Percentiles rank a stretch among this genome's conserved stretches.
phyloP scores from a whole-genome alignment of 257 asterid genomes.

The Solanum bukasovii region DNA sequence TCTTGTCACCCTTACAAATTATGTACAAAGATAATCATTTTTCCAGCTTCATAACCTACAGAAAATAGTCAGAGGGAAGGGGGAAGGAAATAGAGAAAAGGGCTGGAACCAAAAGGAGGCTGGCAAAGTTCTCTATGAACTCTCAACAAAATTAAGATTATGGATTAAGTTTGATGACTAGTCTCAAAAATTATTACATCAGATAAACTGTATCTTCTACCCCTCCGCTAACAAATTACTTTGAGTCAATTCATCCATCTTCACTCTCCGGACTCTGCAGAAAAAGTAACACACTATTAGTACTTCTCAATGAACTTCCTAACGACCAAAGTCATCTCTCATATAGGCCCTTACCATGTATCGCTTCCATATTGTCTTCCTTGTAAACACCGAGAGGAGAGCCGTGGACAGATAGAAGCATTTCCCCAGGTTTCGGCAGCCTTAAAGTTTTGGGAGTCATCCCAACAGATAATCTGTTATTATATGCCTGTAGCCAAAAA shows the following conservation, averaged over 20 bases:
- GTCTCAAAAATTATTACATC: not conserved
- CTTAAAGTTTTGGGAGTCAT: slow-evolving; percentile 68
- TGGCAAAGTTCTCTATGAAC: not conserved
- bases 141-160: not conserved
- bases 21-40: not conserved
- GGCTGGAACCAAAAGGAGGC: not conserved
- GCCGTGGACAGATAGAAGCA: slow-evolving; percentile 84
- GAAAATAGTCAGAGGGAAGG: not conserved
- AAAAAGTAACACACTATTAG: not conserved
- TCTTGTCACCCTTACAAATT: not conserved
- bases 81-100: not conserved
- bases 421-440: slow-evolving; percentile 79
- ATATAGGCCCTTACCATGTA: slow-evolving; percentile 37
- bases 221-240: not conserved
- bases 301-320: not conserved
- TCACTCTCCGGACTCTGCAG: slow-evolving; percentile 16
- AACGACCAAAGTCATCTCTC: not conserved
- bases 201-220: not conserved
- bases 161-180: not conserved
- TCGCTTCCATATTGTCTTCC: slow-evolving; percentile 93
- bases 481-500: slow-evolving; percentile 37
- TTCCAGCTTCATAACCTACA: not conserved
- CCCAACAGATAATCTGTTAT: slow-evolving; percentile 58
- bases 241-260: not conserved
- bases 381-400: slow-evolving; percentile 86